Evolutionary conservation across 139 green algal genomes (phyloP).

Genomic region (Medakamo hakoo): DNA sequence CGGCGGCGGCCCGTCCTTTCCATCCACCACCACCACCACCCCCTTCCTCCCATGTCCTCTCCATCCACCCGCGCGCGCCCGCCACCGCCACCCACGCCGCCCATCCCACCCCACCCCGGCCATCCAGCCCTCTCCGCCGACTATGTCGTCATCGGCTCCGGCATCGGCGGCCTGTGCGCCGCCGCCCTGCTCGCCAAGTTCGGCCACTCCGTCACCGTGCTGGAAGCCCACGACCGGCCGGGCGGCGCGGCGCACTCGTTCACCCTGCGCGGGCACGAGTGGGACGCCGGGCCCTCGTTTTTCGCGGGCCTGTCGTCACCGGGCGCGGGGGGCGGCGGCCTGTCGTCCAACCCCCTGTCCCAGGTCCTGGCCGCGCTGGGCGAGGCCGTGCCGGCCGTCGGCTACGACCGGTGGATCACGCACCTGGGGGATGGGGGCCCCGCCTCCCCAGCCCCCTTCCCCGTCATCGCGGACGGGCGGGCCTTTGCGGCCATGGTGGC

Average conservation of each 20-base stretch:
- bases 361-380: constrained; percentile 67
- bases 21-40: neutral
- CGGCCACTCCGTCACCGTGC: constrained; percentile 51
- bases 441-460: constrained; percentile 30
- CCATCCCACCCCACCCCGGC: neutral
- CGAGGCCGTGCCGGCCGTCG: constrained; percentile 54
- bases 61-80: neutral
- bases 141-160: constrained; percentile 32
- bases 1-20: neutral
- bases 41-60: neutral
- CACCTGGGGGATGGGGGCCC: no score
- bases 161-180: constrained; percentile 43
- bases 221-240: constrained; percentile 60
- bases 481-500: constrained; percentile 45
- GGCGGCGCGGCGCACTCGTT: constrained; percentile 79
- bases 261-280: constrained; percentile 57
- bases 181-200: constrained; percentile 65
- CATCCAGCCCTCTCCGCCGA: constrained; percentile 12
- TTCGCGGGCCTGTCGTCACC: constrained; percentile 45
- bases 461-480: constrained; percentile 4
- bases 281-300: constrained; percentile 71
- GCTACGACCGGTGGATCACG: constrained; percentile 92
- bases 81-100: neutral
- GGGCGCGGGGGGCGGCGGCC: constrained; percentile 19
- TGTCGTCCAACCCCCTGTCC: constrained; percentile 55